Evolutionary conservation across 495 filamentous ascomycete genomes (phyloP).

Genomic region (Oidiodendron maius): DNA sequence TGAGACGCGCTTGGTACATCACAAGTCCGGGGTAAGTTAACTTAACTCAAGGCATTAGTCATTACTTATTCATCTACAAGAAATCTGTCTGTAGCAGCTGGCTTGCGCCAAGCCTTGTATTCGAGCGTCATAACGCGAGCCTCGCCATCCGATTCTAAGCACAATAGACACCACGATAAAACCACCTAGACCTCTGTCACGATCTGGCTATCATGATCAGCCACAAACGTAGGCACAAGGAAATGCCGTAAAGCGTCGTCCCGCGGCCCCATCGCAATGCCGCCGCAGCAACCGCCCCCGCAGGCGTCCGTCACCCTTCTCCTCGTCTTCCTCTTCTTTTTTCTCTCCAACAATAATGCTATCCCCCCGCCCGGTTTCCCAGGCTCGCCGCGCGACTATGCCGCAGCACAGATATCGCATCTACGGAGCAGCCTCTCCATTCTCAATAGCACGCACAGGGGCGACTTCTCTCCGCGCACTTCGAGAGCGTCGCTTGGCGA

Average conservation of each 20-base stretch:
- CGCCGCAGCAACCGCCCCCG: constrained; percentile 9
- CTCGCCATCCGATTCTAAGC: background rate
- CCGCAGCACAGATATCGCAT: constrained; percentile 31
- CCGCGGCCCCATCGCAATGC: constrained; percentile 8
- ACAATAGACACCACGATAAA: background rate
- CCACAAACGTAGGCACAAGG: background rate
- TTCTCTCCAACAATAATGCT: constrained; percentile 28
- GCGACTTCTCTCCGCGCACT: constrained; percentile 56
- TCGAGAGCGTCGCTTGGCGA: constrained; percentile 26
- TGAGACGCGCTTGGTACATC: too few species aligned
- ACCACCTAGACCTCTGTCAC: background rate
- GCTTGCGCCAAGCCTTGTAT: too few species aligned
- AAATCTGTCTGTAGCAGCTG: too few species aligned
- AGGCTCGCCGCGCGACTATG: constrained; percentile 30
- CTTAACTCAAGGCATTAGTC: too few species aligned
- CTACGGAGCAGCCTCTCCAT: constrained; percentile 56
- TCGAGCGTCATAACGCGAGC: too few species aligned
- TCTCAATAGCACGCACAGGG: constrained; percentile 68
- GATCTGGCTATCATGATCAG: background rate
- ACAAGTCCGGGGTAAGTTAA: too few species aligned
- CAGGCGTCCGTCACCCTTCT: constrained; percentile 21
- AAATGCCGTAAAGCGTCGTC: background rate
- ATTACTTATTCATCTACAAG: too few species aligned
- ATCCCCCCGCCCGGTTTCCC: constrained; percentile 27
- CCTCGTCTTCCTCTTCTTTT: constrained; percentile 29